These are phyloP conservation scores for Zizania palustris DNA, from an alignment of 202 grass and related monocot species.

Conservation along the genomic window DNA sequence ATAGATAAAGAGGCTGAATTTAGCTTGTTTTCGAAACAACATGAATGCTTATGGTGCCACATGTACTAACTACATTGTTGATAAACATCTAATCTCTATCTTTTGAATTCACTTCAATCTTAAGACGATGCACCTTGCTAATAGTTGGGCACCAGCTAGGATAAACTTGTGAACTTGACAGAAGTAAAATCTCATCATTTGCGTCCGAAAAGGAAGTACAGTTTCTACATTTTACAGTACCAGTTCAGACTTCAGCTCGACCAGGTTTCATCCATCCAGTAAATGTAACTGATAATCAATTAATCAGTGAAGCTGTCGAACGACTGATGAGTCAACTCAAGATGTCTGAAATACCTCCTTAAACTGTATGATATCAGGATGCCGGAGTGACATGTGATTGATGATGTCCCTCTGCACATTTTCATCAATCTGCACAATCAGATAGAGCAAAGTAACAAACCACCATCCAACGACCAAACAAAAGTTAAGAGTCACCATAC, in stretches of 20 bases:
- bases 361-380: slow-evolving; percentile 88
- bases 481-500: background rate
- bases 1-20: background rate
- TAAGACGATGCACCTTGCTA: background rate
- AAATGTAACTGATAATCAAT: too few relatives aligned
- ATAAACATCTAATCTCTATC: background rate
- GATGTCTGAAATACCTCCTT: slow-evolving; percentile 64
- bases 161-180: background rate
- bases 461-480: slow-evolving; percentile 9
- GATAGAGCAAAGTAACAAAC: background rate
- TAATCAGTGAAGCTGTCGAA: background rate
- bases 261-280: background rate
- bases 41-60: slow-evolving; percentile 2
- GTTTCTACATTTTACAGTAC: slow-evolving; percentile 7
- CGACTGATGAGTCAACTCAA: background rate
- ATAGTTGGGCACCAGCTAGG: background rate
- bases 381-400: slow-evolving; percentile 80
- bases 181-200: background rate
- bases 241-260: slow-evolving; percentile 1
- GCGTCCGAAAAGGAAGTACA: background rate
- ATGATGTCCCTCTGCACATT: slow-evolving; percentile 98
- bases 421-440: slow-evolving; percentile 76
- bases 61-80: background rate
- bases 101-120: background rate
- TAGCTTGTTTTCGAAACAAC: background rate